Evolutionary conservation across 352 stramenopile genomes (phyloP).

Genomic region (Albugo laibachii): DNA sequence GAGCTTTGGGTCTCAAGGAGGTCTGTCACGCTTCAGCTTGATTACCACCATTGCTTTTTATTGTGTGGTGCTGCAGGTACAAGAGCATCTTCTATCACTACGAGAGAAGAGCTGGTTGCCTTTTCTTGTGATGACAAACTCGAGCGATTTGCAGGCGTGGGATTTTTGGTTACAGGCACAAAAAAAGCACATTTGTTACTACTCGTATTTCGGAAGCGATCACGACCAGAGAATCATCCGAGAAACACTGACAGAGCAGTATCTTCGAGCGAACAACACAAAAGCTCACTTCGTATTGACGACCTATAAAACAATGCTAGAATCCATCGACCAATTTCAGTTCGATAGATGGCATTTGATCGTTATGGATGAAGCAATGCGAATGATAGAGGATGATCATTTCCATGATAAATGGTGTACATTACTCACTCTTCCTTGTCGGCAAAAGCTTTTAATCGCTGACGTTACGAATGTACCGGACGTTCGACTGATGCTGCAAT

Average conservation of each 20-base stretch:
- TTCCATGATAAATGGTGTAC: slow-evolving; percentile 18
- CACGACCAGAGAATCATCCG: slow-evolving; percentile 19
- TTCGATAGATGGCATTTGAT: slow-evolving; percentile 16
- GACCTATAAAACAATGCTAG: slow-evolving; percentile 31
- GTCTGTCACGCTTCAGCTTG: too few species aligned
- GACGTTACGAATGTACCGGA: slow-evolving; percentile 11
- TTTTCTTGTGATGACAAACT: too few species aligned
- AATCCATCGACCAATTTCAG: slow-evolving; percentile 26
- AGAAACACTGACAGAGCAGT: slow-evolving; percentile 17
- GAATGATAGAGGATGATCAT: slow-evolving; percentile 9
- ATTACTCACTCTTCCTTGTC: slow-evolving; percentile 33
- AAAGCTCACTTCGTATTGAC: slow-evolving; percentile 27
- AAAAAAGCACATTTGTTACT: slow-evolving; percentile 12
- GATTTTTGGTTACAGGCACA: too few species aligned
- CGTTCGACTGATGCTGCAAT: slow-evolving; percentile 33
- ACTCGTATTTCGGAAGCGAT: slow-evolving; percentile 32
- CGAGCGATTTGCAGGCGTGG: too few species aligned
- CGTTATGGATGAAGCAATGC: slow-evolving; percentile 19
- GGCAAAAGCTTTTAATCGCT: slow-evolving; percentile 34
- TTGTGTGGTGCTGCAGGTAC: too few species aligned
- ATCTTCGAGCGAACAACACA: slow-evolving; percentile 9
- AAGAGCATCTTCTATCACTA: too few species aligned
- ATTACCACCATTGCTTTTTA: too few species aligned
- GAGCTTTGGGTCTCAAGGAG: too few species aligned
- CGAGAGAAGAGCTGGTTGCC: too few species aligned